These are phyloP conservation scores for Phialemonium atrogriseum DNA, from an alignment of 2,329 filamentous ascomycete genomes.

Conservation along the genomic window DNA sequence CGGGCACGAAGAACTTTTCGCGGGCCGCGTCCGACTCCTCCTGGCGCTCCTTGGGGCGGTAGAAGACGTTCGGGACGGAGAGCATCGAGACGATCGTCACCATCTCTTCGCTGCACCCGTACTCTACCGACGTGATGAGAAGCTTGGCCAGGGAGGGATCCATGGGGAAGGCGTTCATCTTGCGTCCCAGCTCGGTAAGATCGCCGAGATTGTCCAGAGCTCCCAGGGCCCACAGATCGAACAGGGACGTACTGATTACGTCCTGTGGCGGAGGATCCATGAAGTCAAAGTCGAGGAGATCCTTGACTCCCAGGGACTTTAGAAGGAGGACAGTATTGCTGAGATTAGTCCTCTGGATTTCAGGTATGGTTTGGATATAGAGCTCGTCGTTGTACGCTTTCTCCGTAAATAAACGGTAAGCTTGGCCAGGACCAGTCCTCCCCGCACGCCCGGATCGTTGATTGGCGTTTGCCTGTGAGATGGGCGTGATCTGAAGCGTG, in stretches of 20 bases:
- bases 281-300: constrained; percentile 94
- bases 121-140: constrained; percentile 82
- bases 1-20: constrained; percentile 97
- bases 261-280: constrained; percentile 99
- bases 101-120: constrained; percentile 95
- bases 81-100: constrained; percentile 97
- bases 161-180: constrained; percentile 98
- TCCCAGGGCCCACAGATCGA: constrained; percentile 93
- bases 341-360: constrained; percentile 94
- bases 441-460: constrained; percentile 92
- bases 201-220: constrained; percentile 91
- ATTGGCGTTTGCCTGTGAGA: constrained; percentile 91
- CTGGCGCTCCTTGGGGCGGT: constrained; percentile 90
- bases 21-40: constrained; percentile 93
- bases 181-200: constrained; percentile 74
- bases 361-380: constrained; percentile 93
- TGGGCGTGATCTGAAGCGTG: constrained; percentile 92
- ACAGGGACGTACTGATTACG: constrained; percentile 92
- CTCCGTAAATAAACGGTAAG: constrained; percentile 90
- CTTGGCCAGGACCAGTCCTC: constrained; percentile 89
- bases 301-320: constrained; percentile 89
- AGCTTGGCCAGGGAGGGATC: constrained; percentile 92
- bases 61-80: constrained; percentile 93
- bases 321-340: constrained; percentile 90
- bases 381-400: constrained; percentile 92